phyloP scores from a whole-genome alignment of 2,329 filamentous ascomycete species.

The Alternaria metachromatica region DNA sequence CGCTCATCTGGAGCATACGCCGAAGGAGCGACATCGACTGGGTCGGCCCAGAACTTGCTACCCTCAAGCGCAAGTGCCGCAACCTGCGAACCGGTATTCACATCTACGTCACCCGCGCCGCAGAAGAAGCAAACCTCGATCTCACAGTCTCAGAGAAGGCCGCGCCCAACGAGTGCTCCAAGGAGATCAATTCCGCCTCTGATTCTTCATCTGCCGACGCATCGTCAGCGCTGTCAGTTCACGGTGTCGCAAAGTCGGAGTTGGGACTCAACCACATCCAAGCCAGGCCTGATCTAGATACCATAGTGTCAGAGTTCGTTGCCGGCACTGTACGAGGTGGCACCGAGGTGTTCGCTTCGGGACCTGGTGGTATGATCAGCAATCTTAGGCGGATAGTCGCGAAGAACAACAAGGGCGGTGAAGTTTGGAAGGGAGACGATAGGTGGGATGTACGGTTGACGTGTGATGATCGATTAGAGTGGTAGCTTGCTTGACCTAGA shows the following conservation, averaged over 20 bases:
- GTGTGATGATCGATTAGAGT: constrained; percentile 44
- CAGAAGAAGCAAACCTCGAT: constrained; percentile 27
- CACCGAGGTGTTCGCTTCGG: constrained; percentile 42
- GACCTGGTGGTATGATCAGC: constrained; percentile 42
- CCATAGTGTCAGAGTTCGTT: constrained; percentile 33
- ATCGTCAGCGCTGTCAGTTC: constrained; percentile 34
- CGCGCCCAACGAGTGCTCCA: constrained; percentile 20
- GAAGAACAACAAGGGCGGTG: constrained; percentile 34
- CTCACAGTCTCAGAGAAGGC: constrained; percentile 28
- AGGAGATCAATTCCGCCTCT: constrained; percentile 31
- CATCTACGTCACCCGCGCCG: constrained; percentile 43
- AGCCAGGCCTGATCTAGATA: constrained; percentile 29
- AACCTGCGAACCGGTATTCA: constrained; percentile 37
- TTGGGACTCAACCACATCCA: constrained; percentile 34
- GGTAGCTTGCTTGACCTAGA: constrained; percentile 32
- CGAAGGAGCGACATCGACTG: constrained; percentile 43
- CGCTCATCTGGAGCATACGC: constrained; percentile 46
- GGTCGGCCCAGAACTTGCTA: constrained; percentile 44
- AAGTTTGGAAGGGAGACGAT: constrained; percentile 44
- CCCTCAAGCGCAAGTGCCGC: constrained; percentile 35
- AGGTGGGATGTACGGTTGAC: constrained; percentile 39
- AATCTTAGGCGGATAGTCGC: constrained; percentile 43
- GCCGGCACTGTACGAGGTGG: constrained; percentile 29
- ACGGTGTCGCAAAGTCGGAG: constrained; percentile 39
- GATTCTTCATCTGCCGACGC: constrained; percentile 26